Conservation (phyloP, 352 stramenopile species). For the Phytophthora niederhauseri region DNA sequence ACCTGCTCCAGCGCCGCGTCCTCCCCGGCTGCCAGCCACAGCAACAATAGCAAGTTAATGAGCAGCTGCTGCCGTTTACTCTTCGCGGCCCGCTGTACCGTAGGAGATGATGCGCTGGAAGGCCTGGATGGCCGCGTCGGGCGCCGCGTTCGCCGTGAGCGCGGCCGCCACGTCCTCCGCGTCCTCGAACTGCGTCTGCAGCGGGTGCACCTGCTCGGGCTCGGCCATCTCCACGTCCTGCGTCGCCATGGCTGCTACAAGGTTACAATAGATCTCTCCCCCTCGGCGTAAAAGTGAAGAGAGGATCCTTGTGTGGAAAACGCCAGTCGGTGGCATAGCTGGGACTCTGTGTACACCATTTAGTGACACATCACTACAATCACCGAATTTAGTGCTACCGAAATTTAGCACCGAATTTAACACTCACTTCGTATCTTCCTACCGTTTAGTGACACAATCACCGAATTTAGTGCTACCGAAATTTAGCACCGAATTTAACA, state of each 20-base stretch:
- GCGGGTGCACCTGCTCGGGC: slow-evolving; percentile 63
- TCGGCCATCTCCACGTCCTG: slow-evolving; percentile 83
- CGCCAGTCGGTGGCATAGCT: neutral
- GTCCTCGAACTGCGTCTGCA: slow-evolving; percentile 80
- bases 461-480: no score
- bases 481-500: no score
- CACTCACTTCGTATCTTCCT: neutral
- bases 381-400: no score
- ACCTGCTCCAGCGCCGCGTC: slow-evolving; percentile 75
- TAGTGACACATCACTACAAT: neutral
- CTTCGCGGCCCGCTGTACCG: slow-evolving; percentile 27
- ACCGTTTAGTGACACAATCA: neutral
- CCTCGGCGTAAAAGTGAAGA: neutral
- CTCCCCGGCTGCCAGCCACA: slow-evolving; percentile 40
- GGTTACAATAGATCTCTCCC: slow-evolving; percentile 15
- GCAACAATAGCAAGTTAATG: neutral
- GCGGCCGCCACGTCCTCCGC: slow-evolving; percentile 58
- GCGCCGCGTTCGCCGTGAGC: slow-evolving; percentile 41
- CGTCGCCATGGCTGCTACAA: slow-evolving; percentile 23
- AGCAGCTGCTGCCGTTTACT: neutral
- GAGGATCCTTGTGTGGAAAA: slow-evolving; percentile 16
- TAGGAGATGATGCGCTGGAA: slow-evolving; percentile 83
- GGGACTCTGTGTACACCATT: neutral
- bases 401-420: no score
- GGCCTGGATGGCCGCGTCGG: slow-evolving; percentile 54